Evolutionary conservation across 2,329 filamentous ascomycete species (phyloP).

Genomic region (Ophiostoma ulmi): DNA sequence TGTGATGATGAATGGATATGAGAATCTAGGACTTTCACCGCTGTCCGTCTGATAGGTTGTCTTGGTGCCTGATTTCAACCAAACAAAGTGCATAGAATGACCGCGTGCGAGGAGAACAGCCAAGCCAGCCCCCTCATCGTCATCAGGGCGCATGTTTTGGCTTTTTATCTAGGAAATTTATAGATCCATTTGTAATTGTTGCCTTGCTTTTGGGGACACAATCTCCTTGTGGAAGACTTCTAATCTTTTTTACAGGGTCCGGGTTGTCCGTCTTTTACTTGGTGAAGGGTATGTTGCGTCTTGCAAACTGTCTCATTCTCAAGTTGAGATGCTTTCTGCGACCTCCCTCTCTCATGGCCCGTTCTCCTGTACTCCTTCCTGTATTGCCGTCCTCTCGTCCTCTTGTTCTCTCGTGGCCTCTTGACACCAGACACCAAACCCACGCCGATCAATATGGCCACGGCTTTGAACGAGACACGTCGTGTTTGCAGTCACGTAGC

Average conservation of each 20-base stretch:
- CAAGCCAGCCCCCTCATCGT: not conserved
- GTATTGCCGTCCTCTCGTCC: not conserved
- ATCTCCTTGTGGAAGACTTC: not conserved
- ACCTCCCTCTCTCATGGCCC: too few species aligned
- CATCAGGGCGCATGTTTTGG: not conserved
- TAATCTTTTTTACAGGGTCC: not conserved
- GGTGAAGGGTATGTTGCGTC: not conserved
- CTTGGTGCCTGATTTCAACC: not conserved
- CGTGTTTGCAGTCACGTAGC: not conserved
- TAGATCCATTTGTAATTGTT: too few species aligned
- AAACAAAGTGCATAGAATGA: not conserved
- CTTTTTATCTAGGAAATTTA: not conserved
- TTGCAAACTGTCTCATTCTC: not conserved
- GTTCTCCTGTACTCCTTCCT: not conserved
- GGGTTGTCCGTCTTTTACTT: not conserved
- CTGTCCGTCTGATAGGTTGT: too few species aligned
- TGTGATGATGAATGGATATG: too few species aligned
- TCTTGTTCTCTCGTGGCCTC: not conserved
- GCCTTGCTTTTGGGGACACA: too few species aligned
- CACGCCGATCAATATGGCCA: not conserved
- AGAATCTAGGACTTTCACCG: too few species aligned
- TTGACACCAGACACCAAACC: not conserved
- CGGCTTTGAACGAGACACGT: constrained; percentile 19
- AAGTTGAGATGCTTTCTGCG: not conserved
- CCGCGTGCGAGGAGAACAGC: not conserved